Evolutionary conservation across 2,329 filamentous ascomycete genomes (phyloP), one percentile per base, ranked within the genome.

Genomic region (Thielaviopsis populi): DNA sequence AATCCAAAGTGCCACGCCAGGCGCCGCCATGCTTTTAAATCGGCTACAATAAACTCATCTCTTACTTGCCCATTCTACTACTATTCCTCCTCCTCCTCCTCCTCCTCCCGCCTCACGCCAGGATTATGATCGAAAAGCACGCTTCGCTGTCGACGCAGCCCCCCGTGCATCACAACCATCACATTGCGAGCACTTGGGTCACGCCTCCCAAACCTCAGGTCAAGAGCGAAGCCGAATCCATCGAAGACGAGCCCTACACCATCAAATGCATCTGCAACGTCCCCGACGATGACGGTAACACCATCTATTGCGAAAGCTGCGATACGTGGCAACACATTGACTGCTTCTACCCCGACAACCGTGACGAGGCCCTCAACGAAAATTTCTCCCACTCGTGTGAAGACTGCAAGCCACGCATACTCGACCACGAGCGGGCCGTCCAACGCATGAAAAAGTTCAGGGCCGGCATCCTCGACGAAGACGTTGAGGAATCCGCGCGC

Each of bases 251-350:
- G 75, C 87, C 87, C 19, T 95, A 95, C 74, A 95, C 89, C 66
- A 96, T 97, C 78, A 96, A 95, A 80, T 99, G 94, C 82, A 95
- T 97, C 70, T 99, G 94, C 77, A 85, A 85, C 73, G 96, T 88
- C 75, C 79, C 84, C 73, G 91, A 95, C 78, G 94, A 99, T 79
- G 94, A 99, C 79, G 94, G 94, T 75, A 92, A 89, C 75, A 99
- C 94, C 66, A 95, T 99, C 67, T 90, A 91, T 75, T 99, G 94
- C 80, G 94, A 97, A 73, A 83, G 81, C 66, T 99, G 94, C 79
- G 89, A 96, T 73, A 94, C 91, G 60, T 99, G 94, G 94, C 94
- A 99, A 76, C 94, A 99, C 75, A 95, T 96, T 70, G 86, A 91
- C 73, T 99, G 94, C 76, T 97, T 95, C 76, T 97, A 97, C 73